Evolutionary conservation across 2,329 filamentous ascomycete species (phyloP).

Genomic region (Lachnellula arida): DNA sequence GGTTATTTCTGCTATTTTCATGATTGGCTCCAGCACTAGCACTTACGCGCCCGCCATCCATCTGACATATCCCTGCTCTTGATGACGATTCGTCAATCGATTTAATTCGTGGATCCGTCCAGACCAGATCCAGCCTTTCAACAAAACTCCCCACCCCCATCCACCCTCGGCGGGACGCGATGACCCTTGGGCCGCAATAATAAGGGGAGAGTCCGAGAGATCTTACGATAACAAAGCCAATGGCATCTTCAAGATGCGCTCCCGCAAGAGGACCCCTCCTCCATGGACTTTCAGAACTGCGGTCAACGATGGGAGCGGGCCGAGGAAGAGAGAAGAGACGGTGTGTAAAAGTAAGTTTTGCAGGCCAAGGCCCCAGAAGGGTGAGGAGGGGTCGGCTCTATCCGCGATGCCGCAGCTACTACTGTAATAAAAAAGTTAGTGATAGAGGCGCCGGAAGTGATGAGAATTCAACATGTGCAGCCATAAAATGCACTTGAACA

Average conservation of each 20-base stretch:
- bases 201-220: background rate
- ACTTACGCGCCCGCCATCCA: constrained; percentile 22
- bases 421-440: background rate
- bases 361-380: too few relatives aligned
- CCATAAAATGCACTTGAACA: background rate
- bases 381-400: constrained; percentile 11
- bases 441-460: background rate
- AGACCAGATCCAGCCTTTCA: constrained; percentile 6
- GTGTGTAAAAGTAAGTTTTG: background rate
- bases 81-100: constrained; percentile 20
- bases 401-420: constrained; percentile 6
- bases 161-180: constrained; percentile 14
- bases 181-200: constrained; percentile 3
- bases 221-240: constrained; percentile 10
- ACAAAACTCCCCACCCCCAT: constrained; percentile 6
- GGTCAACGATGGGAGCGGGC: constrained; percentile 16
- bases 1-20: background rate
- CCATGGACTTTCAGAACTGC: constrained; percentile 2
- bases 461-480: constrained; percentile 1
- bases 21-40: constrained; percentile 21
- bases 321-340: constrained; percentile 2
- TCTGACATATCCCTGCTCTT: constrained; percentile 6
- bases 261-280: constrained; percentile 6
- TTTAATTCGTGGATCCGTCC: too few relatives aligned
- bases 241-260: constrained; percentile 8